A percentile compares a stretch with the other conserved stretches of the same genome.
phyloP scores from a whole-genome alignment of 768 basidiomycete genomes.

The Gymnopilus dilepis region DNA sequence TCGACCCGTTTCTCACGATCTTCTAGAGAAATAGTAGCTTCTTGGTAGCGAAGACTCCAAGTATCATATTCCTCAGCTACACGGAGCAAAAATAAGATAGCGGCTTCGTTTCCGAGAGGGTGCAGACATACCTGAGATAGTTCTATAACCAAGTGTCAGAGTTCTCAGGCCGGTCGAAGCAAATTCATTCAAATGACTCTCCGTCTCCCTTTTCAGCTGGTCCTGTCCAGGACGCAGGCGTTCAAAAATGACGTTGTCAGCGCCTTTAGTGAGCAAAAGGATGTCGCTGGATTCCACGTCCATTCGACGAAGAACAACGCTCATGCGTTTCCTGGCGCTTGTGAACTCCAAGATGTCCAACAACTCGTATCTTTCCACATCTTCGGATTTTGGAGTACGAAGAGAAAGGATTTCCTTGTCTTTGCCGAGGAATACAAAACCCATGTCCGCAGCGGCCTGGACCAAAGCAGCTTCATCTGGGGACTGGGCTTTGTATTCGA shows the following conservation, averaged over 20 bases:
- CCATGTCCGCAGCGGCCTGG: slow-evolving; percentile 93
- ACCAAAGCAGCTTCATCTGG: slow-evolving; percentile 98
- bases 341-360: slow-evolving; percentile 95
- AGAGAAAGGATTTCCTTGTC: slow-evolving; percentile 79
- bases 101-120: not conserved
- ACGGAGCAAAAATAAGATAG: not conserved
- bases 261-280: slow-evolving; percentile 86
- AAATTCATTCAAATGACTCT: slow-evolving; percentile 83
- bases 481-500: slow-evolving; percentile 94
- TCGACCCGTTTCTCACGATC: slow-evolving; percentile 82
- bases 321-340: slow-evolving; percentile 93
- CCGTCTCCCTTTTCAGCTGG: slow-evolving; percentile 76
- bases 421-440: slow-evolving; percentile 89
- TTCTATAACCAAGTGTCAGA: slow-evolving; percentile 89
- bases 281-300: slow-evolving; percentile 59
- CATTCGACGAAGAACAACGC: slow-evolving; percentile 81
- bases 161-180: slow-evolving; percentile 88
- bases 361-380: slow-evolving; percentile 84
- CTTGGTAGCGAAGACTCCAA: slow-evolving; percentile 83
- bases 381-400: slow-evolving; percentile 72
- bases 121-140: slow-evolving; percentile 62
- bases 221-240: slow-evolving; percentile 68
- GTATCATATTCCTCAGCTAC: slow-evolving; percentile 74
- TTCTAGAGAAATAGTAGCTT: slow-evolving; percentile 77
- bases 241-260: slow-evolving; percentile 96